Percentiles rank a stretch among this genome's conserved stretches.
These are phyloP conservation scores for Ganoderma sp. DNA, from an alignment of 1,284 basidiomycete species.

Conservation along the genomic window DNA sequence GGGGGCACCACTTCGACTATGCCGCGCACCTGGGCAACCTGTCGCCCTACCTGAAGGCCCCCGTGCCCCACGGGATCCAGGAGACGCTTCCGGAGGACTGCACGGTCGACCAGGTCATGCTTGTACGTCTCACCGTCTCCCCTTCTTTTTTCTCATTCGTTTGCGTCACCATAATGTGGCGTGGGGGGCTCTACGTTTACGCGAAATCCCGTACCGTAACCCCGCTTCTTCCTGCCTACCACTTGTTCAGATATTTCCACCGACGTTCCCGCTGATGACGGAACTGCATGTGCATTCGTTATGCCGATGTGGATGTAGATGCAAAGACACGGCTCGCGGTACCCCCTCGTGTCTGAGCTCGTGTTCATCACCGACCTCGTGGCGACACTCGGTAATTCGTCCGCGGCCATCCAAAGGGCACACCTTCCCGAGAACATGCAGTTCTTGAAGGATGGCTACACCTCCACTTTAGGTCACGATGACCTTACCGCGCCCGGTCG, in stretches of 20 bases:
- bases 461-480: conserved; percentile 45
- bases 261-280: not conserved
- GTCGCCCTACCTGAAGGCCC: conserved; percentile 47
- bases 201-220: not conserved
- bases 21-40: conserved; percentile 43
- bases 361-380: conserved; percentile 46
- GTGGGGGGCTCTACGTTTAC: not conserved
- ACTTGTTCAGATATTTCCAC: not conserved
- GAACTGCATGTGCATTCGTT: conserved; percentile 9
- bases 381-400: conserved; percentile 42
- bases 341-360: conserved; percentile 42
- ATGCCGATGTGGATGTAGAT: conserved; percentile 39
- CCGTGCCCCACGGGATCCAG: conserved; percentile 42
- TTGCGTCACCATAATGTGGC: not conserved
- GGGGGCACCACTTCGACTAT: conserved; percentile 22
- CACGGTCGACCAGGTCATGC: conserved; percentile 50
- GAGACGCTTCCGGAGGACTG: conserved; percentile 49
- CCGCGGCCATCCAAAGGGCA: conserved; percentile 39
- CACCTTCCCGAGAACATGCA: conserved; percentile 43
- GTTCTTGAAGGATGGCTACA: conserved; percentile 52
- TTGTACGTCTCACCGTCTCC: conserved; percentile 39
- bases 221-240: not conserved
- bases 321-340: conserved; percentile 51
- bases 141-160: not conserved
- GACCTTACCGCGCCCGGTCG: conserved; percentile 51